These are phyloP conservation scores for Populus hybrid DNA, from an alignment of 441 rosid genomes.

Conservation along the genomic window DNA sequence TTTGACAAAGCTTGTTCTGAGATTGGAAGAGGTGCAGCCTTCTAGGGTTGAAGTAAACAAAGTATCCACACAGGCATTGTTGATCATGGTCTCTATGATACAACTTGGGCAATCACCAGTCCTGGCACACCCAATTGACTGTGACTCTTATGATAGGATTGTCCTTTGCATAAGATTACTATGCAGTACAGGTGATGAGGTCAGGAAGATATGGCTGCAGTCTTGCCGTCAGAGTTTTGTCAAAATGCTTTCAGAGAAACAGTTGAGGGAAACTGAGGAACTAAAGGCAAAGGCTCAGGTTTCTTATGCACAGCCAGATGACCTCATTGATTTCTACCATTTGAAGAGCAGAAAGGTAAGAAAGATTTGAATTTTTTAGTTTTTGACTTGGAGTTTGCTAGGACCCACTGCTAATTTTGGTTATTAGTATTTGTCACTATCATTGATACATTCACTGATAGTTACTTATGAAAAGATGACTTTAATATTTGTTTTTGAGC, in stretches of 20 bases:
- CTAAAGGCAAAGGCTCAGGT: conserved; percentile 84
- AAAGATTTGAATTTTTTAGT: neutral
- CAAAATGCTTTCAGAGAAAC: conserved; percentile 90
- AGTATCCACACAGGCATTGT: conserved; percentile 53
- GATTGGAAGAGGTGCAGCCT: conserved; percentile 84
- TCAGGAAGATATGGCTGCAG: conserved; percentile 79
- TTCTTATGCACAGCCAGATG: conserved; percentile 86
- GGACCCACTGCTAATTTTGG: neutral
- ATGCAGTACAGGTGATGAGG: conserved; percentile 66
- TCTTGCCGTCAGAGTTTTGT: conserved; percentile 86
- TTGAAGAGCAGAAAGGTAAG: conserved; percentile 87
- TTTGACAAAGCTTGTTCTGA: conserved; percentile 74
- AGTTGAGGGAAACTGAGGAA: conserved; percentile 73
- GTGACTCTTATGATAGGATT: conserved; percentile 74
- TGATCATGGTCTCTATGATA: conserved; percentile 75
- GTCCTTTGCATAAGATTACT: conserved; percentile 67
- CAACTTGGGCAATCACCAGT: conserved; percentile 81
- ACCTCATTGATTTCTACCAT: conserved; percentile 88
- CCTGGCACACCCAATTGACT: conserved; percentile 76
- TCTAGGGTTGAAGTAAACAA: conserved; percentile 71
- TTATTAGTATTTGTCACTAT: neutral
- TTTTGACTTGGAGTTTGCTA: neutral
- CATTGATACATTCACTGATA: neutral
- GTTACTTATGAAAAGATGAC: neutral
- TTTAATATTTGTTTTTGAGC: neutral